Evolutionary conservation across 352 stramenopile genomes (phyloP).

Genomic region (Globisporangium ultimum): DNA sequence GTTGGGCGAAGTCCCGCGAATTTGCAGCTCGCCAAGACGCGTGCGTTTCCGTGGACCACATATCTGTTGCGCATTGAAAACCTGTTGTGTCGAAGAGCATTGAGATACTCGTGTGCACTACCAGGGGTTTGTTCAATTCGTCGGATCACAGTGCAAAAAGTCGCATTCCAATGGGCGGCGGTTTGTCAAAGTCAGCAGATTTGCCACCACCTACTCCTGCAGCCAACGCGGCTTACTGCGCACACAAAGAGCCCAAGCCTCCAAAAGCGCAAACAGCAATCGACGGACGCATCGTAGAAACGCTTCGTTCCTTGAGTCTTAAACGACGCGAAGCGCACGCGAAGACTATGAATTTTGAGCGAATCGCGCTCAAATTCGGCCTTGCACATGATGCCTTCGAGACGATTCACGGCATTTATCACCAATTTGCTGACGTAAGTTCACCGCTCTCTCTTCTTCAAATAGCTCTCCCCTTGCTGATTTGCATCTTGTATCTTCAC

Average conservation of each 20-base stretch:
- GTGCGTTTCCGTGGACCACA: too few relatives aligned
- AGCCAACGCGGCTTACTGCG: not conserved
- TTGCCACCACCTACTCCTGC: conserved; percentile 1
- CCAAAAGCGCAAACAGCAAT: conserved; percentile 50
- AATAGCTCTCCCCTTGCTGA: not conserved
- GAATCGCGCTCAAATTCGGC: conserved; percentile 72
- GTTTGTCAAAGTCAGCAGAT: conserved; percentile 19
- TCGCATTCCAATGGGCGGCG: conserved; percentile 30
- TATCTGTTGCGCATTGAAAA: too few relatives aligned
- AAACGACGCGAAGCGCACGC: conserved; percentile 39
- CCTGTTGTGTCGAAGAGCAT: too few relatives aligned
- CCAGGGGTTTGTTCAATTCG: too few relatives aligned
- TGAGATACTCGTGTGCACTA: too few relatives aligned
- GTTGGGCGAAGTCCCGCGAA: too few relatives aligned
- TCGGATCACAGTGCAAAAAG: not conserved
- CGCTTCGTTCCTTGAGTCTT: conserved; percentile 58
- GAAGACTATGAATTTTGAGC: conserved; percentile 67
- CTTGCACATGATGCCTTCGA: conserved; percentile 61
- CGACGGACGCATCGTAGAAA: conserved; percentile 64
- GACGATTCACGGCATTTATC: conserved; percentile 64
- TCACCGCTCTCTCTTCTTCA: not conserved
- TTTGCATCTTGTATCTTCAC: conserved; percentile 1
- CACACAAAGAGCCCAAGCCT: conserved; percentile 4
- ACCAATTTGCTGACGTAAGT: conserved; percentile 54
- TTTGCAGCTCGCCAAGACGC: too few relatives aligned